These are phyloP conservation scores for Scutellaria barbata DNA, from an alignment of 257 asterid genomes.

Conservation along the genomic window DNA sequence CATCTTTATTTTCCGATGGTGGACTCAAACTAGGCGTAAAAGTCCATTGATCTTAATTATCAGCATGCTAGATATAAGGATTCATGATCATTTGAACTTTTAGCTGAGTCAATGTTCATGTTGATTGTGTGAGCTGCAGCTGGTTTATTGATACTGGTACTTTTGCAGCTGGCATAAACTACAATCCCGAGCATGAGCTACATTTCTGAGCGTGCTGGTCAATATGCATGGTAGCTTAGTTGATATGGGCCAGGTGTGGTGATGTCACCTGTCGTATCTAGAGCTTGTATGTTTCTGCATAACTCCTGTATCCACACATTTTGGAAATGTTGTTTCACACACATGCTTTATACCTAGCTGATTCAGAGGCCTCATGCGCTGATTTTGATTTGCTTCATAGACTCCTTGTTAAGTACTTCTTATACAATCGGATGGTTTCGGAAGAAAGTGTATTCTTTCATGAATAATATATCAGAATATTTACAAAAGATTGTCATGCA, in stretches of 20 bases:
- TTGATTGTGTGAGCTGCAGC: slow-evolving; percentile 16
- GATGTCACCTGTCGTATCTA: not conserved
- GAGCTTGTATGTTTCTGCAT: not conserved
- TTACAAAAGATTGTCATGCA: slow-evolving; percentile 4
- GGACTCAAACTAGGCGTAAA: slow-evolving; percentile 3
- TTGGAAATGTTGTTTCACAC: slow-evolving; percentile 17
- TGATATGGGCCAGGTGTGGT: not conserved
- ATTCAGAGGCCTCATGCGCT: slow-evolving; percentile 17
- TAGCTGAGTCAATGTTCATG: slow-evolving; percentile 15
- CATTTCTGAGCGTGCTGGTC: slow-evolving; percentile 11
- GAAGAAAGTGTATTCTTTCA: slow-evolving; percentile 25
- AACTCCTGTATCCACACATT: slow-evolving; percentile 5
- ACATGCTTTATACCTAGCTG: not conserved
- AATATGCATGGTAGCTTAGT: slow-evolving; percentile 13
- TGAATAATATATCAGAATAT: not conserved
- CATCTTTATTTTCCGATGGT: not conserved
- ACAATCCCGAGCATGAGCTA: not conserved
- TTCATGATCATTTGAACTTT: not conserved
- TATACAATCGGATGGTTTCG: not conserved
- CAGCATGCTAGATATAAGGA: slow-evolving; percentile 23
- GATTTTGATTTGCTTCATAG: slow-evolving; percentile 22
- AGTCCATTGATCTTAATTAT: not conserved
- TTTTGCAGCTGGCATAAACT: not conserved
- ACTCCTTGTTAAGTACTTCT: slow-evolving; percentile 20
- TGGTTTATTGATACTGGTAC: slow-evolving; percentile 18